Base-by-base conservation (phyloP, 164 flowering plant genomes). In the Umbilicus rupestris region DNA sequence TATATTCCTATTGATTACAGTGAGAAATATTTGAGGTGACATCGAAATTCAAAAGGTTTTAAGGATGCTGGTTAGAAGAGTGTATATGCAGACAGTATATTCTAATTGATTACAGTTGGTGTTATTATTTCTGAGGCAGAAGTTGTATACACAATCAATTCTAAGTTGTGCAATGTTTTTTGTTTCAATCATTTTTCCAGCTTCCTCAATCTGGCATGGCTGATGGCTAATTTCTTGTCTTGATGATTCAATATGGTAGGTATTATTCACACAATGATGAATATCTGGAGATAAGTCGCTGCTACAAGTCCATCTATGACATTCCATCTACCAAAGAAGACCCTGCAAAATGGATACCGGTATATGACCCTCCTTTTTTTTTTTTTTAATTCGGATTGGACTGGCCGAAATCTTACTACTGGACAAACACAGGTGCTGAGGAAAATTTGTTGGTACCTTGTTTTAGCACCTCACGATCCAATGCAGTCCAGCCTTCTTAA, bases 401-500 rank as follows among this genome's bases (percentile, higher is more conserved):
- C n/a, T 69, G n/a, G 65, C 50, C 74, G 29, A 41, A 9, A 50
- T 64, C 45, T 76, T 24, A 58, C 10, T 57, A 64, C 45, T 29
- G 66, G 8, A 16, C 67, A 7, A 55, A 41, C 68, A 66, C 71
- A 90, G 98, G 79, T 85, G 39, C 65, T 89, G 72, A 85, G 97
- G 79, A 94, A 94, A 84, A 90, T 94, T 67, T 94, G 96, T 73
- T 90, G 98, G 98, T 85, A 84, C 71, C 59, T 94, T 49, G 88
- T 85, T 57, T 73, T 94, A 77, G 68, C 97, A 14, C 97, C 97
- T 24, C 89, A 90, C 77, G 97, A 86, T 82, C 89, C 97, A 41
- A 90, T 94, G 98, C 98, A 94, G 64, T 90, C 98, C 58, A 94
- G 98, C 75, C 91, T 94, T 73, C 86, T 90, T 9, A 86, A 87